These are phyloP conservation scores for Albugo laibachii DNA, from an alignment of 352 stramenopile genomes.

Conservation along the genomic window DNA sequence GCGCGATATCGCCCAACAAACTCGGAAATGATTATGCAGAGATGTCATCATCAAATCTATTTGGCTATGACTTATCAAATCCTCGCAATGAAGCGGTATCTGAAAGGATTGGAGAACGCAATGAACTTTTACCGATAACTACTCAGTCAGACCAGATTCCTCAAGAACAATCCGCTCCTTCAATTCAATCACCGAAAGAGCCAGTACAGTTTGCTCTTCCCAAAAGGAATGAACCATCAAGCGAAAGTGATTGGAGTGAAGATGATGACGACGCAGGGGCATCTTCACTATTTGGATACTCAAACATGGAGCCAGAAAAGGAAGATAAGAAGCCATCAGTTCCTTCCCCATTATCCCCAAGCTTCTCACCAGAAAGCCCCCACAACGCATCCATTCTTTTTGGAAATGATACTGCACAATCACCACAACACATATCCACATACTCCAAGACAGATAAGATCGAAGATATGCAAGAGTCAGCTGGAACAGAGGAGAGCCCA, in stretches of 20 bases:
- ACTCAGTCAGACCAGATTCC: too few relatives aligned
- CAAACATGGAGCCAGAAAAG: background rate
- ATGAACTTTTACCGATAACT: too few relatives aligned
- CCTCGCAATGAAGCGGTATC: too few relatives aligned
- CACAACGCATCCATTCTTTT: background rate
- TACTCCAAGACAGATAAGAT: background rate
- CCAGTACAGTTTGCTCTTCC: conserved; percentile 15
- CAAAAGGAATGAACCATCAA: conserved; percentile 16
- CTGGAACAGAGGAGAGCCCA: conserved; percentile 5
- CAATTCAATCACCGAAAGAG: too few relatives aligned
- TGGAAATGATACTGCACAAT: background rate
- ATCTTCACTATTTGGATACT: background rate
- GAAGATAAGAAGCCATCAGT: background rate
- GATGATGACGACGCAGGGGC: conserved; percentile 21
- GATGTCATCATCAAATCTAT: too few relatives aligned
- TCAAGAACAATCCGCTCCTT: too few relatives aligned
- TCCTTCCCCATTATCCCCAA: background rate
- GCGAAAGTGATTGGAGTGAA: conserved; percentile 51
- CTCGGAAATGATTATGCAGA: too few relatives aligned
- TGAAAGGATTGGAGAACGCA: too few relatives aligned
- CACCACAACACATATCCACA: background rate
- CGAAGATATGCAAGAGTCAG: conserved; percentile 18
- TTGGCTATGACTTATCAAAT: too few relatives aligned
- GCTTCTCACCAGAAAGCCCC: background rate
- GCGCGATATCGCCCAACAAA: background rate